Base-by-base conservation (phyloP, 176 grass and related monocot species). In the Cenchrus americanus region DNA sequence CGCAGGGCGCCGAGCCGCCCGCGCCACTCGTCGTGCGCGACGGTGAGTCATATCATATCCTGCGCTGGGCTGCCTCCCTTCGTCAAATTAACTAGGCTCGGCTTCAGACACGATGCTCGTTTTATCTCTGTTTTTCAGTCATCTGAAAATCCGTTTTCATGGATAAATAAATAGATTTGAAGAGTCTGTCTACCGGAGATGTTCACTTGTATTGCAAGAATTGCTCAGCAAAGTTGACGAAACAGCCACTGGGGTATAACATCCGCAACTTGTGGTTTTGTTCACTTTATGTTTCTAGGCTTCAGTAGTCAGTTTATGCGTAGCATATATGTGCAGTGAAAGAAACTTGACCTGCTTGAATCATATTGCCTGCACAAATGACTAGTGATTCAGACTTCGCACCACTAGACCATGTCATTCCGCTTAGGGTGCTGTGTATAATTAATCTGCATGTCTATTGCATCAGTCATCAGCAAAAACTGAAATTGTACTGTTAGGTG, bases 161-260 rank as follows among this genome's bases (percentile, higher is more conserved):
- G 72, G 46, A 75, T 57, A 54, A 49, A 58, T 81, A 97, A 49
- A 58, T 81, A 97, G 94, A 97, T 86, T 53, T 91, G 46, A 94
- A 92, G 80, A 69, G 1, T 11, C 81, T 97, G 63, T 92, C 92
- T 86, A 63, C 88, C 52, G 81, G 86, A 47, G 86, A 70, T 0
- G 78, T 94, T 40, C 63, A 92, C 87, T 83, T 97, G 47, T 93
- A 93, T 63, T 94, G 95, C 75, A 94, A 91, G 77, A 17, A 58
- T 22, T 97, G 92, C 64, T 94, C 95, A 54, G n/a, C 82, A 69
- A 97, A 77, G 75, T 75, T 97, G 80, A 94, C 87, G 69, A 94
- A 94, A 44, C 86, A 89, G 48, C 95, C 88, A 59, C 34, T 97
- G 65, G 94, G 92, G 95, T 97, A 69, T 86, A 59, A 52, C n/a